These are phyloP conservation scores for Conoideocrella luteorostrata DNA, from an alignment of 2,329 filamentous ascomycete species.

Conservation along the genomic window DNA sequence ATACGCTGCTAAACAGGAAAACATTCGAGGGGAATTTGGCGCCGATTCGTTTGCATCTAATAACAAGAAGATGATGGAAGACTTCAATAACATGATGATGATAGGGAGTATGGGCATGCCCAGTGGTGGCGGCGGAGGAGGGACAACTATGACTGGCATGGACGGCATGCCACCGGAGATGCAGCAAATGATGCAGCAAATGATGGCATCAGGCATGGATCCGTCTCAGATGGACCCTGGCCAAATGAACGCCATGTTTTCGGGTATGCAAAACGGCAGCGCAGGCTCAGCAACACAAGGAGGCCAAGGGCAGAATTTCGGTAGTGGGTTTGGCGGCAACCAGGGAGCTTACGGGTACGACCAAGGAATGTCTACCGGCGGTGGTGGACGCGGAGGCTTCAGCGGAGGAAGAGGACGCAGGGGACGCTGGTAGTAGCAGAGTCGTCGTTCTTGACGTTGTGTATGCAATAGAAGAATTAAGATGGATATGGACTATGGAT, in stretches of 20 bases:
- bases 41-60: conserved; percentile 56
- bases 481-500: background rate
- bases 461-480: background rate
- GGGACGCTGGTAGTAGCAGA: conserved; percentile 18
- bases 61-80: conserved; percentile 74
- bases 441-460: background rate
- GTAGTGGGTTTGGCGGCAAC: conserved; percentile 44
- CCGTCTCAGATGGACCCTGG: conserved; percentile 59
- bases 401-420: conserved; percentile 24
- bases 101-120: conserved; percentile 44
- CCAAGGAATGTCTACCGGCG: conserved; percentile 37
- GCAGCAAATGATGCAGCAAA: conserved; percentile 64
- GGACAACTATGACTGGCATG: conserved; percentile 47
- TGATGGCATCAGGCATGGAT: conserved; percentile 61
- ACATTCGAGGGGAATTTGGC: conserved; percentile 67
- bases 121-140: conserved; percentile 25
- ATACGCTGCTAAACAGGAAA: conserved; percentile 85
- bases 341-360: conserved; percentile 48
- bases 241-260: conserved; percentile 54
- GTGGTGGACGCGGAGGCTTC: conserved; percentile 24
- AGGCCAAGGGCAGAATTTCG: conserved; percentile 46
- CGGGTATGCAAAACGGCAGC: conserved; percentile 46
- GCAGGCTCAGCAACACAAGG: conserved; percentile 39
- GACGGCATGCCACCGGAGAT: conserved; percentile 61
- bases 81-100: conserved; percentile 65